Base-by-base conservation (phyloP, 164 flowering plant genomes). In the Stephania japonica region DNA sequence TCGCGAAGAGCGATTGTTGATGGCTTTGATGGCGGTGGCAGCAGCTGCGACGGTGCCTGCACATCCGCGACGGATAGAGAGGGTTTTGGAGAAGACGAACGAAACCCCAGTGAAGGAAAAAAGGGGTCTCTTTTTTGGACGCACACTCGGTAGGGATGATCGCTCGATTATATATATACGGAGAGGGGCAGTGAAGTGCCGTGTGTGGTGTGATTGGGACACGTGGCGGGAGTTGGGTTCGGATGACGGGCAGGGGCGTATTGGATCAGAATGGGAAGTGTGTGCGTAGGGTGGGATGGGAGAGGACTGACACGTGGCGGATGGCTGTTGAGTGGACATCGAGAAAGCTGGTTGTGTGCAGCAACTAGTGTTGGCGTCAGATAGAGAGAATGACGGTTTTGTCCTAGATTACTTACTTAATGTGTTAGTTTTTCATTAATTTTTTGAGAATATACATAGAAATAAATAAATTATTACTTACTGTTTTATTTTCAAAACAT, bases 71-170 rank as follows among this genome's bases (percentile, higher is more conserved):
- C 18, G 23, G 43, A 66, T 68, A 41, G 19, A 66, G 61, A 74
- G 74, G 66, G 27, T 56, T 69, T 72, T 7, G 62, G 25, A 67
- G 32, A 69, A 50, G 43, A 72, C 64, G 64, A 43, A 13, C 1
- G 79, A 75, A 84, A 81, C 76, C 84, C 82, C 81, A 68, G 74
- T 67, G 76, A 62, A 67, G 59, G 64, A 77, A 63, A 66, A 74
- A 76, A 38, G 56, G 16, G 65, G 64, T 32, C 23, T 67, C 10
- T 50, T 67, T 67, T 32, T 68, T 42, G 38, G 38, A 4, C 38
- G 38, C 38, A 72, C 67, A 18, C 50, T 5, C 26, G 19, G 21
- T 16, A 59, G 50, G 61, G 42, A 27, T 6, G 66, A 56, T 18
- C 6, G 38, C 23, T 59, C 19, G n/a, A 41, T 41, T 62, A 72